Base-by-base conservation (phyloP, 2,329 filamentous ascomycete species). In the Epicoccum sorghinum region DNA sequence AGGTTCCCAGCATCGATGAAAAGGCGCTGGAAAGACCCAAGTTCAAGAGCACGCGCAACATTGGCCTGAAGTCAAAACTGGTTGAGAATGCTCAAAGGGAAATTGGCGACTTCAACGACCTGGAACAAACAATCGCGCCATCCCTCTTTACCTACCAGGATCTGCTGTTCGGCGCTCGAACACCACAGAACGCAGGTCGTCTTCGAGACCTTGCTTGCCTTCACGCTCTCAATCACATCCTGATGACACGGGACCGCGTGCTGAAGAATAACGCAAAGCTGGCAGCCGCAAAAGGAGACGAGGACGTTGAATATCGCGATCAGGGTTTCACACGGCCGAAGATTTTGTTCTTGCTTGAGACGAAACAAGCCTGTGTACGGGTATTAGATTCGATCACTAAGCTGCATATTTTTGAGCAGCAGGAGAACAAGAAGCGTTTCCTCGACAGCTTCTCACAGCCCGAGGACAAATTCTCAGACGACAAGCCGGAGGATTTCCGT, bases 301-400 rank as follows among this genome's bases (percentile, higher is more conserved):
- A 83, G 13, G 87, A 72, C 33, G 77, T 89, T 4, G 91, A 96
- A 62, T 80, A 92, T 14, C 86, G 92, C 59, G 95, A 99, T 64
- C 95, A 99, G 75, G 95, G 95, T 0, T 99, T 97, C 74, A 97
- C 93, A 0, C 83, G 95, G 4, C 95, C 95, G 7, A 98, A 98
- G 71, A 88, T 97, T 6, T 83, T 99, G 18, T 90, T 98, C 73
- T 81, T 99, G 14, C 80, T 97, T 0, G 93, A 95, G 3, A 98
- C 95, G 0, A 86, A 93, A 50, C 88, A 97, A 68, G 88, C 92
- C 0, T 96, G 91, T 62, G 89, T 89, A 25, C 86, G 87, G 44
- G 88, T 90, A 64, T 81, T 96, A 33, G 86, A 96, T 43, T 85
- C 84, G 36, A 91, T 99, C 39, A 87, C 88, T 37, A 82, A 85